These are phyloP conservation scores for Trametes hirsuta DNA, from an alignment of 1,284 basidiomycete species.

Conservation along the genomic window DNA sequence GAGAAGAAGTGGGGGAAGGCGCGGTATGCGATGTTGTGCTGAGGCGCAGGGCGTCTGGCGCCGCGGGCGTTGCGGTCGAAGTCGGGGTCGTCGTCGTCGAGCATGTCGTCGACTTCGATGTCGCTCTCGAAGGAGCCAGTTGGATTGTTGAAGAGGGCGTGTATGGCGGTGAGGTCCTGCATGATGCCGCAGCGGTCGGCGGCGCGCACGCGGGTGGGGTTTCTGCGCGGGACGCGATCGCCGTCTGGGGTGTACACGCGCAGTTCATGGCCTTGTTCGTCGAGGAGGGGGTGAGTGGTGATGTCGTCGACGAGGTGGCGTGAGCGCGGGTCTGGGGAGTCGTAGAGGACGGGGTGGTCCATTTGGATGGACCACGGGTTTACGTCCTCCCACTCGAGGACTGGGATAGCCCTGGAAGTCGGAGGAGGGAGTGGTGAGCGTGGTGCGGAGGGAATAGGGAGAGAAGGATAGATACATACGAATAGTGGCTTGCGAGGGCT, in stretches of 20 bases:
- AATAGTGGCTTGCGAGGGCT: background rate
- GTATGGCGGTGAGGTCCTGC: background rate
- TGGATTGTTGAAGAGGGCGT: background rate
- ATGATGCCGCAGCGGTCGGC: background rate
- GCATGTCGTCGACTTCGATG: background rate
- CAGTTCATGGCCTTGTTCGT: background rate
- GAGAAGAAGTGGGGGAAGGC: background rate
- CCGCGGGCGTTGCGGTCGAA: background rate
- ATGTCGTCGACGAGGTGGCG: background rate
- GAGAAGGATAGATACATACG: background rate
- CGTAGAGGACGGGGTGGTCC: background rate
- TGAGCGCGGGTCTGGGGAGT: background rate
- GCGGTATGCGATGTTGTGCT: background rate
- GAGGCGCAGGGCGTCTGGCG: background rate
- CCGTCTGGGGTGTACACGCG: background rate
- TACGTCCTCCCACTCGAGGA: background rate
- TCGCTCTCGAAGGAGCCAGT: background rate
- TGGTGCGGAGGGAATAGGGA: background rate
- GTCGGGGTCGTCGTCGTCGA: background rate
- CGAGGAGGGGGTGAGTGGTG: background rate
- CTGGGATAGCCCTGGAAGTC: background rate
- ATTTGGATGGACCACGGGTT: no score
- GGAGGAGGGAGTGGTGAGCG: background rate
- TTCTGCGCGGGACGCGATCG: background rate
- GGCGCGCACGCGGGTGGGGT: background rate